Evolutionary conservation across 345 rosid species (phyloP), one percentile per base, ranked within the genome.

Genomic region (Eucalyptus marginata): DNA sequence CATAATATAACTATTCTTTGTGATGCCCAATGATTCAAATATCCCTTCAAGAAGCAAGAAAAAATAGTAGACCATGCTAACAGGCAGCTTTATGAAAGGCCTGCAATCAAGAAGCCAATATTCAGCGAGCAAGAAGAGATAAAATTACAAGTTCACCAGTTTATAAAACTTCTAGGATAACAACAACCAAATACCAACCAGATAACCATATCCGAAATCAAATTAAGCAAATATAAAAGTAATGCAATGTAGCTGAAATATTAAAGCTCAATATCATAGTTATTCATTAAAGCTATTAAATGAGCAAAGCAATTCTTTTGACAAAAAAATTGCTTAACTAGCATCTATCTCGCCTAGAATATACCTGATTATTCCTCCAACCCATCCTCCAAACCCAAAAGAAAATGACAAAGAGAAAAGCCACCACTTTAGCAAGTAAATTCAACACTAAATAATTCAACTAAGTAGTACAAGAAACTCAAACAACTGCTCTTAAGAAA

Each of bases 81-180:
- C 92, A 59, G 98, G 98, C 93, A 96, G 88, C 92, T 94, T 97
- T 87, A 95, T 93, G 86, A 92, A 92, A 58, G 99, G 99, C 92
- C 99, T 96, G 96, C 94, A 93, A 88, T 90, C 62, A 87, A 91
- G 91, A 49, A 24, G 16, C 46, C 6, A 14, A 58, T 36, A 81
- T 16, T 76, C 9, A 76, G 47, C 29, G 2, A 80, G 36, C 5
- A 5, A 58, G 31, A 86, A 31, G 66, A 46, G 87, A n/a, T 44
- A 52, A 86, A 50, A 51, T 86, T 49, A 86, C 66, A 31, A 54
- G 11, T 25, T 51, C 11, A 49, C 51, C 40, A 20, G 44, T 18
- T 22, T 10, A 71, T 17, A 17, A 71, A 27, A 36, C 46, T 18
- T 71, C 83, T 71, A 36, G 46, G 83, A 36, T 9, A 22, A 71